Base-by-base conservation (phyloP, 169 alveolate species). In the Babesia caballi region DNA sequence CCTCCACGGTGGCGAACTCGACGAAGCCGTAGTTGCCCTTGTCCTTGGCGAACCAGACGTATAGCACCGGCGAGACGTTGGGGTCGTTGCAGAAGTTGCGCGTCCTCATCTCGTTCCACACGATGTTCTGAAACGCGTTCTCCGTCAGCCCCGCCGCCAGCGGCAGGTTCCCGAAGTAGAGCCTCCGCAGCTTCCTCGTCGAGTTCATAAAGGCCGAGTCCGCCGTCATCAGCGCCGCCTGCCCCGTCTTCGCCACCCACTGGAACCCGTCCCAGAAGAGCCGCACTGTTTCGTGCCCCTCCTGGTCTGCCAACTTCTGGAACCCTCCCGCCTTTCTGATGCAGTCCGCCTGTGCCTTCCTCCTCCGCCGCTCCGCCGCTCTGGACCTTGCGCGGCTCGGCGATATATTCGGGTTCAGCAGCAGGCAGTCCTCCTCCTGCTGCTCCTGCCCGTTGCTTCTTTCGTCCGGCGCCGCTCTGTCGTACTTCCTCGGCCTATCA, bases 231-330 rank as follows among this genome's bases (percentile, higher is more conserved):
- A 68, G 30, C 42, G 82, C 76, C 8, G 76, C 81, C 77, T 49
- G 96, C 70, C 73, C 94, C 2, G 95, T 92, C 75, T 93, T 93
- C 12, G 97, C 97, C 32, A 94, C 97, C 97, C 97, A 94, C 82
- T 94, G 97, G 69, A 94, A 94, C 3, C 97, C 97, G 66, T 94
- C 97, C 95, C 96, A 94, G 75, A 94, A 94, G 17, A 94, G 94
- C 23, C 94, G 87, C 19, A 93, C 93, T 5, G 97, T 91, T 59
- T 93, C 95, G 42, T 93, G 94, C 0, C 97, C 97, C 44, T 93
- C 97, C 46, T 91, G 90, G 53, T 93, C 96, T 15, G 97, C 97
- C 50, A 94, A 72, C 58, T 85, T 92, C 66, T 94, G 91, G 73
- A 91, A 93, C 3, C 97, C 97, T 27, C 97, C 97, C 19, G 97